Evolutionary conservation across 495 filamentous ascomycete genomes (phyloP), one percentile per base, ranked within the genome.

Genomic region (Penicillium turbatum): DNA sequence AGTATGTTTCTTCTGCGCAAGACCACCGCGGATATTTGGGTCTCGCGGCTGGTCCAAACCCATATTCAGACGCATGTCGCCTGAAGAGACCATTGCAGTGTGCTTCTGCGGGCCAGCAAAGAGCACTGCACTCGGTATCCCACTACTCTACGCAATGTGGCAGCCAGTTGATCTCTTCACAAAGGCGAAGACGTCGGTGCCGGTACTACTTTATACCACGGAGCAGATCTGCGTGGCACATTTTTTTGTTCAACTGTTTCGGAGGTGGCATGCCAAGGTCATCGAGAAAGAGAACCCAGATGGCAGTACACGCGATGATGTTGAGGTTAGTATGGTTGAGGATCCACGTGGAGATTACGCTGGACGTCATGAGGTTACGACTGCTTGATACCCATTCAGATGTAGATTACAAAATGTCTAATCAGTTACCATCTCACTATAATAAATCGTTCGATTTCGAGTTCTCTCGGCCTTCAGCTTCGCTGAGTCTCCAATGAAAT

Each of bases 21-120:
- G 71, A 4, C 78, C 78, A 12, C 78, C 78, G 1, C 43, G 37
- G 7, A 26, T 52, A 0, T 60, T 74, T 6, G 47, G 32, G 2
- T 56, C 55, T 13, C 47, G 53, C 3, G 19, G 39, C n/a, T 67
- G 66, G 59, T 56, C 55, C 0, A 56, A 62, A 26, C 56, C 51
- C 11, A 26, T 71, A 0, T 65, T 80, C 32, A 67, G 60, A 48
- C 68, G 59, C 36, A 71, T 81, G 57, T 56, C 75, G 0, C 66
- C 71, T 2, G 72, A 77, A 43, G 74, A 79, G 45, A 73, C 79
- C 1, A 73, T 81, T 51, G 78, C 78, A 6, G 72, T 80, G 1
- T 82, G 79, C 54, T 81, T 81, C 61, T 82, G 79, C 51, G 79
- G 75, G 1, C 78, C 79, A 1, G 78, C 79, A 19, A 82, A 82